Base-by-base conservation (phyloP, 768 basidiomycete genomes). In the Kwoniella botswanensis region DNA sequence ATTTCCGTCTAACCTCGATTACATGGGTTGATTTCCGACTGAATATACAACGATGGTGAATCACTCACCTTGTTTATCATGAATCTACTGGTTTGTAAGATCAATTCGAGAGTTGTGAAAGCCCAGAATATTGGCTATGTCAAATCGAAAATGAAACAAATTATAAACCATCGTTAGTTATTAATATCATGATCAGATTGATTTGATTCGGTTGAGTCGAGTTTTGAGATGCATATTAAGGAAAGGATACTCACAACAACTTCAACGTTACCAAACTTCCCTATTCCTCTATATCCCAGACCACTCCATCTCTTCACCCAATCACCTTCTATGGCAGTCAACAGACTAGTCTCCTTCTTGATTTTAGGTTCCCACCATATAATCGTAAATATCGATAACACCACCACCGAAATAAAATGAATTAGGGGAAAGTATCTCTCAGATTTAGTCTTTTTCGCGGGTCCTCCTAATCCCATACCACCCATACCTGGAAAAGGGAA, bases 101-200 rank as follows among this genome's bases (percentile, higher is more conserved):
- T 78, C 15, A 84, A 72, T 58, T 83, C 79, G 22, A 84, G 44
- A 3, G 82, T 84, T 0, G 78, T 74, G 65, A 84, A 84, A 1
- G 83, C 82, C 82, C 82, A 84, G 69, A 84, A 83, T 12, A 84
- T 70, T 17, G 84, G 83, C 84, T 84, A 50, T 35, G 6, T 35
- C 35, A 35, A 35, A 6, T 35, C 6, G 35, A 35, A 35, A 35
- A 35, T 35, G 35, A 35, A 35, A 35, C 35, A n/a, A 44, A 15
- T 26, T 43, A 57, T 26, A 26, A 26, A 26, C 2, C 26, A 26
- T 26, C n/a, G 26, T 26, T 4, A 26, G 26, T 26, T 4, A 26
- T n/a, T n/a, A n/a, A n/a, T n/a, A 26, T 26, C 26, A 26, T 26
- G 4, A 26, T 26, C 4, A 4, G 4, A 26, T 26, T 26, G 26